Conservation (phyloP, 2,329 filamentous ascomycete species). For the Leptographium wingfieldii region DNA sequence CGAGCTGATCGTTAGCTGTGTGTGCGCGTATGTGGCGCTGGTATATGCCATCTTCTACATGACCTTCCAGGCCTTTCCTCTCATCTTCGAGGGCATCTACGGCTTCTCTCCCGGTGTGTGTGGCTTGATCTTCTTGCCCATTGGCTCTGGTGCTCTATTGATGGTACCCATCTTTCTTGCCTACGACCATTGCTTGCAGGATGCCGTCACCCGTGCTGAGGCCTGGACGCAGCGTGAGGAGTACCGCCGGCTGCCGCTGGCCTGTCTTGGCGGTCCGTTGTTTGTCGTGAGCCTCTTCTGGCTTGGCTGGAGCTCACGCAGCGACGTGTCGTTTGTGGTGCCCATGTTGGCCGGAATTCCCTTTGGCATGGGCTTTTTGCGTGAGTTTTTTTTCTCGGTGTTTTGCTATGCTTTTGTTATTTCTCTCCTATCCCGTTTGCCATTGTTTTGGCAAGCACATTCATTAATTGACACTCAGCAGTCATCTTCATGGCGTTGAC, state of each 20-base stretch:
- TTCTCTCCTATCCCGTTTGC: no score
- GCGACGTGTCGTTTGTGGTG: slow-evolving; percentile 35
- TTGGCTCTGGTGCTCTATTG: slow-evolving; percentile 49
- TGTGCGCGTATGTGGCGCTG: slow-evolving; percentile 58
- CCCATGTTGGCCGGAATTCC: slow-evolving; percentile 48
- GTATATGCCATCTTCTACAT: slow-evolving; percentile 57
- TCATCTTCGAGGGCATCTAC: slow-evolving; percentile 55
- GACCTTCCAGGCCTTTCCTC: slow-evolving; percentile 63
- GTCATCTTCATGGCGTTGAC: slow-evolving; percentile 49
- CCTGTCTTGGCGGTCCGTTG: slow-evolving; percentile 56
- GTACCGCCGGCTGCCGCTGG: slow-evolving; percentile 57
- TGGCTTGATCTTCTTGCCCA: slow-evolving; percentile 56
- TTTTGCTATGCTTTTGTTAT: background rate
- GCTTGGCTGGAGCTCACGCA: slow-evolving; percentile 46
- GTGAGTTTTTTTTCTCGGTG: slow-evolving; percentile 15
- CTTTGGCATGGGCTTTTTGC: slow-evolving; percentile 49
- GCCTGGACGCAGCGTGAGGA: slow-evolving; percentile 52
- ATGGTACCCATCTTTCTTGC: slow-evolving; percentile 48
- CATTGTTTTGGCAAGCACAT: no score
- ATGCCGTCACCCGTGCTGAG: slow-evolving; percentile 34
- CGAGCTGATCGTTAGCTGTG: slow-evolving; percentile 61
- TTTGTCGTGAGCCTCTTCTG: slow-evolving; percentile 45
- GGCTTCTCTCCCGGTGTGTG: slow-evolving; percentile 49
- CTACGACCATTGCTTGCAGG: slow-evolving; percentile 49
- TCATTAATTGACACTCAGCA: background rate